Evolutionary conservation across 306 rosid species (phyloP), one percentile per base, ranked within the genome.

Genomic region (Calophaca sinica): DNA sequence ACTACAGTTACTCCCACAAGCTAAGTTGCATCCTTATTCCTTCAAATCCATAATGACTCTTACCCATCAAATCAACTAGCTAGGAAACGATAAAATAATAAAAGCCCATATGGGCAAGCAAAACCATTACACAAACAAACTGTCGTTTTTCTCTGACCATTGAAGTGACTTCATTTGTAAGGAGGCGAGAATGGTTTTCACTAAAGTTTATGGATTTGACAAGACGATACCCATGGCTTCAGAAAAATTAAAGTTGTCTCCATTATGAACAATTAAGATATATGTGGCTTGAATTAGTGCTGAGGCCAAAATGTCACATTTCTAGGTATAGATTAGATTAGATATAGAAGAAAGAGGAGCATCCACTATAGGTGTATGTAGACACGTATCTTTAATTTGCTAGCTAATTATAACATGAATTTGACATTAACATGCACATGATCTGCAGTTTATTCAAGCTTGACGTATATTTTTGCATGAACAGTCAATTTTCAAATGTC

Each of bases 171-270:
- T 88, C 69, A 88, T 62, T 85, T 75, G 84, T 77, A 62, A 70
- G 84, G 85, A 62, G 70, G 73, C 69, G 83, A 84, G 57, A 76
- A 75, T 70, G 57, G 73, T 68, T 63, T 69, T 75, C 51, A 83
- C 74, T 49, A 77, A 87, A 88, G 88, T 80, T 83, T 84, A 72
- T 90, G 86, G 96, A 93, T 93, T 93, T 87, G 97, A 90, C 96
- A 82, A 77, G 86, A 89, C 94, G 67, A 68, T 72, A 51, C 90
- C 85, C 89, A 86, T 66, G 68, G 75, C 62, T 79, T 70, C 75
- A 78, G 76, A 14, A 61, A 71, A 86, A 79, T 74, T 29, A 75
- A 81, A 75, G 71, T 62, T 69, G 70, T 74, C 81, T 74, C 75
- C 76, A 66, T 83, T 82, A 78, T 79, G 57, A 67, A 54, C 15